Evolutionary conservation across 2,329 filamentous ascomycete genomes (phyloP), one percentile per base, ranked within the genome.

Genomic region (Cladosporium sp.): DNA sequence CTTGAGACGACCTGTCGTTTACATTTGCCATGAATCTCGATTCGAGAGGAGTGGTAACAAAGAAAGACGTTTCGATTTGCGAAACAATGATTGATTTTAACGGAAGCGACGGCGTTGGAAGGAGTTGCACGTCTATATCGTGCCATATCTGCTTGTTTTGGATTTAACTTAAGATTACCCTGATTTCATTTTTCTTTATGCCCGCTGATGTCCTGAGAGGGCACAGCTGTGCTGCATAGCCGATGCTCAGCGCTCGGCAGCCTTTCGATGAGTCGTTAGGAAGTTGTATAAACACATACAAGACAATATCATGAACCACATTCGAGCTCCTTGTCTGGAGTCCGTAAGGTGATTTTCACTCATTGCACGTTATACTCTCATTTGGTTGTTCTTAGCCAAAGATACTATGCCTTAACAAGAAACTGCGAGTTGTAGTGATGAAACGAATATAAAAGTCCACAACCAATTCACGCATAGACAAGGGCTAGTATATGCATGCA

Each of bases 41-140:
- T 3, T n/a, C 18, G 18, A 32, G 4, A 32, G 15, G 14, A 32
- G 4, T 18, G 15, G 51, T 18, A n/a, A 18, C 26, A 1, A n/a
- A n/a, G 28, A 47, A 44, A 18, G 8, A 60, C 14, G 15, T 60
- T 49, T 60, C 41, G 57, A 44, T 8, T 24, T 21, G 4, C 18
- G 59, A 44, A 60, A 60, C 41, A 49, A 34, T 47, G 57, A 41
- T 47, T 59, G 26, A 38, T 41, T 18, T 34, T 11, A 21, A 47
- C n/a, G 57, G 36, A 41, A 60, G 59, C 59, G 59, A 60, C 36
- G 59, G 59, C 59, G 59, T 41, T 60, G 59, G 59, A 47, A 49
- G 59, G 59, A 60, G 59, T 60, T 60, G 52, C 52, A 55, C 52
- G 52, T 55, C n/a, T 32, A 55, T 12, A 30, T 18, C 52, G 52